phyloP scores from a whole-genome alignment of 805 yeast genomes.

The Vanderwaltozyma yarrowii region DNA sequence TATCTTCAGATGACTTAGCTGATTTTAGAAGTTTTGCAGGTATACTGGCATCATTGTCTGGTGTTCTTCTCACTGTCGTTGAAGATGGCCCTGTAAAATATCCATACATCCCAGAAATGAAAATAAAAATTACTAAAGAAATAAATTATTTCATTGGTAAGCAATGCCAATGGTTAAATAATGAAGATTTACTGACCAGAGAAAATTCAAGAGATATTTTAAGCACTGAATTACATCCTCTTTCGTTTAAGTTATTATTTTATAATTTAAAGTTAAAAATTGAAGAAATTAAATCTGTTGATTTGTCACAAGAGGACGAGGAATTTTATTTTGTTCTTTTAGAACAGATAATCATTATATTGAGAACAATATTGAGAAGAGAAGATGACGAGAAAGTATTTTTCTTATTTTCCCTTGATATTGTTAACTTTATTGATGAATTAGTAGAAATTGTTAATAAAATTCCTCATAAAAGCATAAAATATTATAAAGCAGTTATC shows the following conservation, averaged over 20 bases:
- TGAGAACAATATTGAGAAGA: conserved; percentile 32
- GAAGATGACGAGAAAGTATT: conserved; percentile 27
- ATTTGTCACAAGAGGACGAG: conserved; percentile 17
- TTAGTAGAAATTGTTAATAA: conserved; percentile 19
- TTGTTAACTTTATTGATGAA: conserved; percentile 28
- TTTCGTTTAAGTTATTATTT: conserved; percentile 40
- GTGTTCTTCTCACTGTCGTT: conserved; percentile 39
- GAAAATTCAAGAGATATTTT: conserved; percentile 67
- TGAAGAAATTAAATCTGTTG: conserved; percentile 21
- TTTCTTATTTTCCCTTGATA: conserved; percentile 27
- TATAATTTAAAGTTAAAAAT: conserved; percentile 34
- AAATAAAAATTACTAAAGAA: conserved; percentile 14
- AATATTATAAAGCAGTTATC: conserved; percentile 25
- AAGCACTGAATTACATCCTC: conserved; percentile 54
- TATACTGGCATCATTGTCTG: conserved; percentile 57
- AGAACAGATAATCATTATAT: conserved; percentile 40
- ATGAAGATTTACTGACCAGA: conserved; percentile 44
- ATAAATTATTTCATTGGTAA: conserved; percentile 41
- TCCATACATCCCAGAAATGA: neutral
- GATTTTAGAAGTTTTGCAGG: conserved; percentile 61
- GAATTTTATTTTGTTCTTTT: conserved; percentile 29
- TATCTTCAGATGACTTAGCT: conserved; percentile 29
- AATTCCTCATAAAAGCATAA: conserved; percentile 17
- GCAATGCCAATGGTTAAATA: conserved; percentile 40
- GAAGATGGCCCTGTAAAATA: conserved; percentile 3